Conservation (phyloP, 345 rosid genomes). For the Hibiscus tridactylites region DNA sequence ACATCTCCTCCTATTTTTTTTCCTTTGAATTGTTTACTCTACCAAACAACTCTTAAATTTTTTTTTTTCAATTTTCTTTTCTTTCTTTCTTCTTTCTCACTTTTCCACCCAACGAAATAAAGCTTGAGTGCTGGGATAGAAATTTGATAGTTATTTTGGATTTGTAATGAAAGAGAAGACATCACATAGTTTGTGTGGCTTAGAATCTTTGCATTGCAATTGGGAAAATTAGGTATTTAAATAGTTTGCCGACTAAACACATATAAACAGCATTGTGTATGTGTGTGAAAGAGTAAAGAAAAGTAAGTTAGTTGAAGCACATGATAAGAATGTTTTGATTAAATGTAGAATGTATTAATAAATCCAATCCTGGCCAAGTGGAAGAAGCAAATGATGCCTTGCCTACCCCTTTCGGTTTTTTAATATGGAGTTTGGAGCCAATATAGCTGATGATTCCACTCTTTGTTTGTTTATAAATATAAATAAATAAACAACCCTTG, state of each 20-base stretch:
- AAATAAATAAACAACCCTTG: neutral
- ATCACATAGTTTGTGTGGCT: neutral
- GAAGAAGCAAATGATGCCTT: neutral
- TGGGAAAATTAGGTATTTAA: neutral
- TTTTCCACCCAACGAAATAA: no score
- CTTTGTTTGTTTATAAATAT: neutral
- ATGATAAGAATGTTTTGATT: neutral
- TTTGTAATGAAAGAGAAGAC: no score
- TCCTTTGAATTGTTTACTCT: no score
- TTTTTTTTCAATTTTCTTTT: no score
- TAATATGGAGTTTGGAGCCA: neutral
- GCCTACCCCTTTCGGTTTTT: neutral
- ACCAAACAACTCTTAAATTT: no score
- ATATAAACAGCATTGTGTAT: no score
- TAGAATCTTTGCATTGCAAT: neutral
- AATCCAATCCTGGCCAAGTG: neutral
- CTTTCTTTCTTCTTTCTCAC: no score
- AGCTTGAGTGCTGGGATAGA: neutral
- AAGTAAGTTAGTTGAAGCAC: neutral
- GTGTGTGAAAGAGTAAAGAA: neutral
- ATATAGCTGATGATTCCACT: constrained; percentile 1
- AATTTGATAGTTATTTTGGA: neutral
- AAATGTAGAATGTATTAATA: neutral
- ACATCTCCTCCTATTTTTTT: no score
- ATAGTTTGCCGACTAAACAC: neutral